Conservation (phyloP, 495 filamentous ascomycete species). For the Penicillium parvum region DNA sequence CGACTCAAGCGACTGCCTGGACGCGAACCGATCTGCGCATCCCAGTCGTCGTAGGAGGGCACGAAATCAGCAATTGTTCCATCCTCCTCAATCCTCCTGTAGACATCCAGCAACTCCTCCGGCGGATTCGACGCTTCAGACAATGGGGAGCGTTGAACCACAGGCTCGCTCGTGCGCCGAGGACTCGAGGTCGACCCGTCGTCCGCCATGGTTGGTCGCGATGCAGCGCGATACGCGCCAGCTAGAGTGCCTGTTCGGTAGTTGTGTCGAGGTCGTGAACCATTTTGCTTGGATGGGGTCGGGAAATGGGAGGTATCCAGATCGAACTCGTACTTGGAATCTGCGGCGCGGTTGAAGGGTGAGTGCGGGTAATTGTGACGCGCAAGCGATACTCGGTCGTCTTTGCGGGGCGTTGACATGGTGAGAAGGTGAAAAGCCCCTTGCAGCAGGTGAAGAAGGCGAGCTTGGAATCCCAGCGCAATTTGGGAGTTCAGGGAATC, state of each 20-base stretch:
- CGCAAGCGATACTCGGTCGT: conserved; percentile 19
- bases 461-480: background rate
- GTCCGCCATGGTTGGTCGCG: conserved; percentile 20
- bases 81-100: conserved; percentile 44
- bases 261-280: conserved; percentile 23
- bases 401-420: conserved; percentile 18
- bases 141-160: conserved; percentile 13
- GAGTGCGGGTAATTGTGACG: conserved; percentile 29
- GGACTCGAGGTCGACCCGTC: conserved; percentile 21
- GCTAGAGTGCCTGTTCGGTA: conserved; percentile 37
- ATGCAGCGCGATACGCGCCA: conserved; percentile 33
- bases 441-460: conserved; percentile 4
- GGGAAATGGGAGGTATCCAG: conserved; percentile 28
- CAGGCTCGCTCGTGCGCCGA: conserved; percentile 8
- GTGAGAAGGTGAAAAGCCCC: conserved; percentile 4
- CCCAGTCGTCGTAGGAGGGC: conserved; percentile 26
- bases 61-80: conserved; percentile 36
- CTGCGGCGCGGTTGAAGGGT: conserved; percentile 34
- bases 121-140: conserved; percentile 39
- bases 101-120: conserved; percentile 39
- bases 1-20: conserved; percentile 19
- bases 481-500: no score
- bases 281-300: conserved; percentile 28
- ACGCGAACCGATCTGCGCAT: conserved; percentile 6
- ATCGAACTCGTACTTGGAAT: conserved; percentile 24